These are phyloP conservation scores for Saturnispora quitensis DNA, from an alignment of 805 yeast species.

Conservation along the genomic window DNA sequence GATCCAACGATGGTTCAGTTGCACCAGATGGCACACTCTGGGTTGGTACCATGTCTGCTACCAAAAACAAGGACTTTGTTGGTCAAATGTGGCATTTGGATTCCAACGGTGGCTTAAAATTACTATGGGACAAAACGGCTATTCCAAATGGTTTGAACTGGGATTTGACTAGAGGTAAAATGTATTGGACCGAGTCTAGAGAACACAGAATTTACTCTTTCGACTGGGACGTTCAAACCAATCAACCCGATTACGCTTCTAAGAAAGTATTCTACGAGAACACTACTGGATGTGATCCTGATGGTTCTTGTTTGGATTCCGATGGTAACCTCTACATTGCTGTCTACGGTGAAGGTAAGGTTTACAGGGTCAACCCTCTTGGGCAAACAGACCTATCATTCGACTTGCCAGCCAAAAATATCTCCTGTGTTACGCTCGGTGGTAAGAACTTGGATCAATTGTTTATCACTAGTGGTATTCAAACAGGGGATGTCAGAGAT, in stretches of 20 bases:
- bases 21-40: conserved; percentile 71
- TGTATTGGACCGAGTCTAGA: conserved; percentile 48
- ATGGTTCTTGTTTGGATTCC: conserved; percentile 60
- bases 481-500: conserved; percentile 18
- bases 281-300: conserved; percentile 40
- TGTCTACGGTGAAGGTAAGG: conserved; percentile 50
- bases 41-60: conserved; percentile 66
- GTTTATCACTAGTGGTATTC: conserved; percentile 60
- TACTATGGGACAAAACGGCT: conserved; percentile 29
- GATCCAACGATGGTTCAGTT: conserved; percentile 79
- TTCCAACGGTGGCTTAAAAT: conserved; percentile 20
- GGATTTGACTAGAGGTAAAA: conserved; percentile 27
- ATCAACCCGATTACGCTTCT: conserved; percentile 28
- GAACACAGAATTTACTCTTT: conserved; percentile 39
- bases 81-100: conserved; percentile 47
- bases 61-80: conserved; percentile 20
- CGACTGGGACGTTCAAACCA: conserved; percentile 32
- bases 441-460: conserved; percentile 49
- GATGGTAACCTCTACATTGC: conserved; percentile 54
- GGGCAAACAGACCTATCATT: conserved; percentile 46
- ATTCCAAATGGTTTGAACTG: conserved; percentile 73
- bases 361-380: conserved; percentile 41
- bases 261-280: conserved; percentile 33
- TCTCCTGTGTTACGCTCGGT: conserved; percentile 64
- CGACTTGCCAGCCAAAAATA: conserved; percentile 47